Evolutionary conservation across 2,329 filamentous ascomycete species (phyloP), one percentile per base, ranked within the genome.

Genomic region (Endocalyx cinctus): DNA sequence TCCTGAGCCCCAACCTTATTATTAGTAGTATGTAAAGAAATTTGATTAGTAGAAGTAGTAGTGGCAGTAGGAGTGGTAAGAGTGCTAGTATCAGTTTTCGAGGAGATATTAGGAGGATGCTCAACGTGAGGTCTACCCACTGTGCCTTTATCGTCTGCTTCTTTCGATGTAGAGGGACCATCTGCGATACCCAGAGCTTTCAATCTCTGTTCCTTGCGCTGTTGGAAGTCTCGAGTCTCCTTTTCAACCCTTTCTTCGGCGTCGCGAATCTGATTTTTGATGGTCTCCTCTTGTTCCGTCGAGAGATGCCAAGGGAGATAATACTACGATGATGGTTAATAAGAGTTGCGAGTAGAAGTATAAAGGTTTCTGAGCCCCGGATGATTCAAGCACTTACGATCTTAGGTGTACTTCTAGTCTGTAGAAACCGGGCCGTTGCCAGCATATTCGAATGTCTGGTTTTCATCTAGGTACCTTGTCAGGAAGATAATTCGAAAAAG

Each of bases 271-370:
- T 95, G 89, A 5, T 72, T 65, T 28, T 80, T 72, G 53, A 96
- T 85, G 10, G 60, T 68, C 5, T 78, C 73, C 57, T 89, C 77
- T 56, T 96, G 83, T 27, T 76, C 70, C 5, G 66, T 58, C 19
- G 77, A 78, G 35, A 85, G 69, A 48, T 87, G 79, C 82, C 84
- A 94, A 1, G 90, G 90, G 28, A 82, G 80, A 59, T 92, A 96
- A 58, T 84, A 90, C 87, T 95, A 35, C 22, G 8, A 35, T 17
- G 10, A 34, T 12, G 27, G 35, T 43, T 27, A 33, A 33, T 33
- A 33, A 41, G n/a, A n/a, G n/a, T n/a, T n/a, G n/a, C n/a, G n/a
- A n/a, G n/a, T n/a, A n/a, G n/a, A n/a, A n/a, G n/a, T n/a, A n/a
- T n/a, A n/a, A n/a, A n/a, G n/a, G n/a, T n/a, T n/a, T n/a, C n/a